These are phyloP conservation scores for Annona cherimola DNA, from an alignment of 164 flowering plant species.

Conservation along the genomic window DNA sequence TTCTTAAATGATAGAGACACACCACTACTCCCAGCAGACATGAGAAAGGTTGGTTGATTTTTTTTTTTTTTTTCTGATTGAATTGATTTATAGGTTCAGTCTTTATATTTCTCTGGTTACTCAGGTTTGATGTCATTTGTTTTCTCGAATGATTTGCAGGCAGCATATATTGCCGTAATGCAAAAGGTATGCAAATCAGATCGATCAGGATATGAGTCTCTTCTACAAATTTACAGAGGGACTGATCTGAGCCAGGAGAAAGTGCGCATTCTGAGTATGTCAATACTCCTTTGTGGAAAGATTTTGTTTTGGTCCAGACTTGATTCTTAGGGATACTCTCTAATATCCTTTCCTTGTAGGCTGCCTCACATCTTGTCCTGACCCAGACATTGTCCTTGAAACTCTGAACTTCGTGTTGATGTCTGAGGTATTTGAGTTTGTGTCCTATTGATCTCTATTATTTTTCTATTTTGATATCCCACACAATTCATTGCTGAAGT, in stretches of 20 bases:
- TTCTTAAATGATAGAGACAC: slow-evolving; percentile 75
- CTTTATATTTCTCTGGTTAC: background rate
- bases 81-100: background rate
- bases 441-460: background rate
- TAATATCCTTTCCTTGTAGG: background rate
- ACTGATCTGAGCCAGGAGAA: slow-evolving; percentile 91
- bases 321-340: background rate
- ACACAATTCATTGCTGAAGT: too few relatives aligned
- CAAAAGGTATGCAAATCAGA: slow-evolving; percentile 53
- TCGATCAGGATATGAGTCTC: slow-evolving; percentile 69
- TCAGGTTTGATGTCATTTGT: background rate
- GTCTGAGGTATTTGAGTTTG: slow-evolving; percentile 55
- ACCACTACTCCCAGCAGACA: slow-evolving; percentile 69
- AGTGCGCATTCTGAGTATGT: slow-evolving; percentile 63
- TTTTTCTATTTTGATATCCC: too few relatives aligned
- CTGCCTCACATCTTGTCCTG: slow-evolving; percentile 12
- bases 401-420: slow-evolving; percentile 58
- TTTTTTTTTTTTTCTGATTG: too few relatives aligned
- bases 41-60: background rate
- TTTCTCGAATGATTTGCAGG: slow-evolving; percentile 31
- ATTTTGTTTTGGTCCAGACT: background rate
- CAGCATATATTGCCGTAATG: slow-evolving; percentile 84
- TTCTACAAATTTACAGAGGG: slow-evolving; percentile 75
- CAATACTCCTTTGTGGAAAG: background rate
- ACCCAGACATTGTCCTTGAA: slow-evolving; percentile 15